Base-by-base conservation (phyloP, 2,329 filamentous ascomycete genomes). In the Pseudogymnoascus sp. region DNA sequence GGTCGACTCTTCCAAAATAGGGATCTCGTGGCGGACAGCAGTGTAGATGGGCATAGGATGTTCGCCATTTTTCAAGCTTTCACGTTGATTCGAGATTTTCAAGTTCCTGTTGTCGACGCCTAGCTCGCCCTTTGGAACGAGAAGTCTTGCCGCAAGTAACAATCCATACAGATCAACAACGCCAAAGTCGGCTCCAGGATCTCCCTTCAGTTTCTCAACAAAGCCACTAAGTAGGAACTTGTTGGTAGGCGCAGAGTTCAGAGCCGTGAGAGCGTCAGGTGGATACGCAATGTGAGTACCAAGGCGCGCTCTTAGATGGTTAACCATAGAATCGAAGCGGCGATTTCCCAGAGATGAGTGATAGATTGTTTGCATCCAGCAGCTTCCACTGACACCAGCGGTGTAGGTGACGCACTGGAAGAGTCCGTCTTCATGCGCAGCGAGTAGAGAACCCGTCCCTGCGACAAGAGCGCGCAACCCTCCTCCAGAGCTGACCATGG, bases 371-470 rank as follows among this genome's bases (percentile, higher is more conserved):
- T 97, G 93, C 5, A 97, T 81, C 95, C 95, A 99, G 75, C 95
- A 97, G 67, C 90, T 96, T 0, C 95, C 95, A 72, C 92, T 97
- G 60, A 99, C 95, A 1, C 95, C 95, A 4, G 93, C 91, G 0
- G 92, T 96, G 72, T 99, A 99, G 1, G 93, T 97, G 10, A 91
- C 83, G 73, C 95, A 97, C 75, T 97, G 93, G 73, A 96, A 96
- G 0, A 99, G 79, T 0, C 95, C 95, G 64, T 90, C 89, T 73
- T 97, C 89, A 65, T 91, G 86, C 0, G 91, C 83, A 2, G 92
- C 93, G 9, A 95, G 80, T 66, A 96, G 87, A 0, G 93, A 97
- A 0, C 93, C 93, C 0, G 92, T 87, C 3, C 93, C 93, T 1
- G 95, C 93, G 17, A 97, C 91, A 38, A 99, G 82, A 1, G 95